Evolutionary conservation across 192 early-diverging fungal species (phyloP), one percentile per base, ranked within the genome.

Genomic region (Dimargaris xerosporica): DNA sequence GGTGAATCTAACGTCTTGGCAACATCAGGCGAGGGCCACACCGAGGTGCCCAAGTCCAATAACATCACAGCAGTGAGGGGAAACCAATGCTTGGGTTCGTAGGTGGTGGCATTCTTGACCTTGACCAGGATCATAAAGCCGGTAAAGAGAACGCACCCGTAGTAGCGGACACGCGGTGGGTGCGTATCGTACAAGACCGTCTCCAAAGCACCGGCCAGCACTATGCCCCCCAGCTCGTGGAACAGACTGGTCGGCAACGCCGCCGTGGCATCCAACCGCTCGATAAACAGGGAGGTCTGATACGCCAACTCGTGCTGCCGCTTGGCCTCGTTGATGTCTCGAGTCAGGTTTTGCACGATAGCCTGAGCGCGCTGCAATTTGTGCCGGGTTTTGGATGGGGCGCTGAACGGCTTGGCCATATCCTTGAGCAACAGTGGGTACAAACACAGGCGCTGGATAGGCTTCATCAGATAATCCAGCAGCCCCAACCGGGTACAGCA

Each of bases 71-170:
- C 17, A 2, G 31, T 31, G 28, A 59, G 31, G 16, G 56, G 56
- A 39, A 59, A 59, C 56, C 56, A 59, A 31, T 59, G 23, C 56
- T 59, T 59, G 56, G 56, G 56, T 59, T 59, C 56, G 31, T 59
- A 59, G 34, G 42, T 23, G 56, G 56, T 59, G 29, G 30, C 29
- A 16, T 31, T 59, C 16, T 39, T 29, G 16, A 31, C 34, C 23
- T 59, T 59, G 17, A 59, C 19, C 16, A 59, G 9, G 28, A 59
- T 16, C 34, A 59, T 12, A 42, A 59, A 59, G 16, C 30, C 23
- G 11, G 56, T 7, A 21, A 59, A 59, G 28, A 59, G 16, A 7
- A 59, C 23, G 30, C 56, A 59, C 17, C 34, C 56, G 31, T 59
- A 59, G 56, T 59, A 59, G 12, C 34, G 26, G 39, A 59, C 23